Conservation (phyloP, 495 filamentous ascomycete genomes). For the Baudoinia panamericana region DNA sequence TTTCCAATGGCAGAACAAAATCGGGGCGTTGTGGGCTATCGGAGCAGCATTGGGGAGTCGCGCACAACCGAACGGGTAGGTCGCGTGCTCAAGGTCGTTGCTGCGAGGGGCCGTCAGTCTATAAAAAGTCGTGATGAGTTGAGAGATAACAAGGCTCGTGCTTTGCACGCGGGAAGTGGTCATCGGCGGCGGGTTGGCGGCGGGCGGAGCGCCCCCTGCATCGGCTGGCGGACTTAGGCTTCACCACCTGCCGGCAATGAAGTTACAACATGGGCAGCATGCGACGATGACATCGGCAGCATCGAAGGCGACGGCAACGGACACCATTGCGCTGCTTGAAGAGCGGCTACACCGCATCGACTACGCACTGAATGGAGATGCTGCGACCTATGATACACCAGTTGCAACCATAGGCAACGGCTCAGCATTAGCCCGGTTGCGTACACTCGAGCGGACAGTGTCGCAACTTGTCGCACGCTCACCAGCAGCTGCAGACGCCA, state of each 20-base stretch:
- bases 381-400: conserved; percentile 17
- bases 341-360: conserved; percentile 60
- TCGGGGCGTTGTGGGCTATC: too few relatives aligned
- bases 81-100: too few relatives aligned
- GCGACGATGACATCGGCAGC: conserved; percentile 9
- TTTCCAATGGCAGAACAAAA: background rate
- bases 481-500: conserved; percentile 20
- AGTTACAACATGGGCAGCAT: background rate
- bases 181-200: too few relatives aligned
- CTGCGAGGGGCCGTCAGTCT: too few relatives aligned
- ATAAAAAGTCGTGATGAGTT: too few relatives aligned
- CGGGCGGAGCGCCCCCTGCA: too few relatives aligned
- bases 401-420: background rate
- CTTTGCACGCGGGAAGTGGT: too few relatives aligned
- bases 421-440: conserved; percentile 36
- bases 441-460: conserved; percentile 42
- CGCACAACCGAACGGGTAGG: too few relatives aligned
- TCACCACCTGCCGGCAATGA: too few relatives aligned
- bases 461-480: conserved; percentile 22
- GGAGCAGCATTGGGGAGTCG: background rate
- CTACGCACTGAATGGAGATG: conserved; percentile 56
- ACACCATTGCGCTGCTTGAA: conserved; percentile 65
- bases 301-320: conserved; percentile 29
- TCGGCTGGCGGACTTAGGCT: too few relatives aligned
- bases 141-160: too few relatives aligned